Conservation (phyloP, 2,329 filamentous ascomycete species). For the Exophiala calicioides region DNA sequence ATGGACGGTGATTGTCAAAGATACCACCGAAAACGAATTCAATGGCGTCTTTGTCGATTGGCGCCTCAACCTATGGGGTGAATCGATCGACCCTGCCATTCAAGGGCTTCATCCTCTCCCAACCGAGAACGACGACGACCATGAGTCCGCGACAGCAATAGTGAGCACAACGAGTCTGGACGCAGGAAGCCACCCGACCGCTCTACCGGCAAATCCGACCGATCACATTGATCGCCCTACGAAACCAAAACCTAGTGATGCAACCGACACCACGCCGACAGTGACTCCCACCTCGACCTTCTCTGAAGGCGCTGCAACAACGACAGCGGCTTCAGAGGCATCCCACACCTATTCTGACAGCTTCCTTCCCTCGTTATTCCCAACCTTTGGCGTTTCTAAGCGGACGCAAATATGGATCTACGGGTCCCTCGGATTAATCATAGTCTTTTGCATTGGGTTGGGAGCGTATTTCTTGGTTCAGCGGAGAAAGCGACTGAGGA, state of each 20-base stretch:
- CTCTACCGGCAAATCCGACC: slow-evolving; percentile 51
- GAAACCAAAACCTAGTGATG: slow-evolving; percentile 56
- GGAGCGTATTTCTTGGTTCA: slow-evolving; percentile 81
- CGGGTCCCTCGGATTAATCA: slow-evolving; percentile 79
- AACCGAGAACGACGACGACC: slow-evolving; percentile 76
- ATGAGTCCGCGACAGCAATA: slow-evolving; percentile 60
- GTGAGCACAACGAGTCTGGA: slow-evolving; percentile 65
- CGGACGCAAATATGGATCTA: slow-evolving; percentile 93
- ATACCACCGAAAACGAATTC: slow-evolving; percentile 74
- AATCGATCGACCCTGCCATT: slow-evolving; percentile 73
- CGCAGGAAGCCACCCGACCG: slow-evolving; percentile 49
- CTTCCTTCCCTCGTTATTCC: slow-evolving; percentile 81
- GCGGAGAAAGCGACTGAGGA: slow-evolving; percentile 72
- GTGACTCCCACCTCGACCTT: slow-evolving; percentile 33
- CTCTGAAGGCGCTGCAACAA: slow-evolving; percentile 35
- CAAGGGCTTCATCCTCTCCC: slow-evolving; percentile 79
- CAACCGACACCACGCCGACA: slow-evolving; percentile 31
- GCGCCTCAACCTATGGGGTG: slow-evolving; percentile 92
- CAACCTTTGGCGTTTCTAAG: slow-evolving; percentile 84
- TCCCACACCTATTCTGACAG: slow-evolving; percentile 47
- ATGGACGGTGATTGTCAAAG: slow-evolving; percentile 89
- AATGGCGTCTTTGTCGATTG: slow-evolving; percentile 83
- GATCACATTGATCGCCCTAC: slow-evolving; percentile 67
- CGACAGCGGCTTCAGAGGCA: slow-evolving; percentile 31
- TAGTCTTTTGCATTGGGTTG: slow-evolving; percentile 77